Base-by-base conservation (phyloP, 371 early-diverging fungal genomes). In the Mortierella sp. region DNA sequence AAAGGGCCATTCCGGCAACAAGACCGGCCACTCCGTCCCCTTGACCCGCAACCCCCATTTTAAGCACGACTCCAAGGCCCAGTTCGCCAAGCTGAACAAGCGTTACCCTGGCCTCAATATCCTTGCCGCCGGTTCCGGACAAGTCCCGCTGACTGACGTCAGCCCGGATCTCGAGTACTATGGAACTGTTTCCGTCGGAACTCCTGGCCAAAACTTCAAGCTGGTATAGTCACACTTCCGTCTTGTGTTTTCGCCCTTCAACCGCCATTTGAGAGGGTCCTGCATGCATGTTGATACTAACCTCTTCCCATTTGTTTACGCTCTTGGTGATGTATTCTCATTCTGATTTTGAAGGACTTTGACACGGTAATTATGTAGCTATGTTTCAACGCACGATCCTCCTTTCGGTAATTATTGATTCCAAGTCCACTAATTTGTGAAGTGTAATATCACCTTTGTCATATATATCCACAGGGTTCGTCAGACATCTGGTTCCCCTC, bases 181-280 rank as follows among this genome's bases (percentile, higher is more conserved):
- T 51, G 90, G 87, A 37, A 66, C 43, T 3, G 70, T 89, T 26
- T 41, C 72, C 6, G 61, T 92, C n/a, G 93, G 92, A 14, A 88
- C 90, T 15, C 93, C 93, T 15, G 79, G 83, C 4, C 86, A 91
- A 65, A 61, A 30, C 17, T 79, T 92, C 78, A 81, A 84, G 60
- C 82, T 93, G 34, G 37, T 34, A 34, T 4, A 14, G 37, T n/a
- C n/a, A n/a, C n/a, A n/a, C n/a, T n/a, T n/a, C n/a, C n/a, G n/a
- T n/a, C n/a, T n/a, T n/a, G n/a, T n/a, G n/a, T n/a, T n/a, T n/a
- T n/a, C n/a, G n/a, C n/a, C n/a, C n/a, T n/a, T n/a, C n/a, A n/a
- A n/a, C n/a, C n/a, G n/a, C n/a, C n/a, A n/a, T n/a, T n/a, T n/a
- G n/a, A n/a, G n/a, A n/a, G n/a, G n/a, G n/a, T n/a, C n/a, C n/a